Base-by-base conservation (phyloP, 148 eudicot genomes). In the Spergularia bocconei region DNA sequence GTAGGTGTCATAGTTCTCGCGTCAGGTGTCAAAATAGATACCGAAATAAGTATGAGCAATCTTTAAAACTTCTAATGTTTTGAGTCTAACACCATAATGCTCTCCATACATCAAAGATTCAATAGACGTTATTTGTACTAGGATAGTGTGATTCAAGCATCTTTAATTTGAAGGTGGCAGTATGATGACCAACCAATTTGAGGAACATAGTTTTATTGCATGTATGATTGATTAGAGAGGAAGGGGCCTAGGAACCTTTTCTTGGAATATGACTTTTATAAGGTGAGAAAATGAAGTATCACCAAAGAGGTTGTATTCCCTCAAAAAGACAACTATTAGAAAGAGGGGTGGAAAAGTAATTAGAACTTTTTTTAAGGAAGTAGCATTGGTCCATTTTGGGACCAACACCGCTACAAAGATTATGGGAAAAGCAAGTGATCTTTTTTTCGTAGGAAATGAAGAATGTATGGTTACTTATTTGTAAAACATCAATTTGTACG, bases 201-300 rank as follows among this genome's bases (percentile, higher is more conserved):
- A 44, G 53, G 72, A 50, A 78, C 60, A 65, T 72, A 39, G 60
- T 59, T 47, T 33, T 63, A 39, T 70, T 72, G 59, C 56, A 29
- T 63, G 71, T 78, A 78, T 56, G 56, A 50, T 71, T 52, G 63
- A 64, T 78, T 33, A 57, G 11, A 55, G 12, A 51, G 39, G 6
- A 12, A 50, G 61, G 80, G 54, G 57, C 63, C 70, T 19, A 61
- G 63, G 71, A 73, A 73, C 77, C 67, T 73, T 73, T 79, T 73
- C 23, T 67, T 58, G 7, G 41, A 74, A 51, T 67, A 41, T 53
- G 77, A 79, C 74, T 44, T 72, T 38, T 39, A 6, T 2, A 41
- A 59, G 52, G 16, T 53, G 55, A 33, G 62, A 71, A 71, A 71
- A 61, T 69, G 48, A 76, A 59, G 38, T 38, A 1, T 76, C 17